Evolutionary conservation across 345 rosid genomes (phyloP).

Genomic region (Hevea brasiliensis): DNA sequence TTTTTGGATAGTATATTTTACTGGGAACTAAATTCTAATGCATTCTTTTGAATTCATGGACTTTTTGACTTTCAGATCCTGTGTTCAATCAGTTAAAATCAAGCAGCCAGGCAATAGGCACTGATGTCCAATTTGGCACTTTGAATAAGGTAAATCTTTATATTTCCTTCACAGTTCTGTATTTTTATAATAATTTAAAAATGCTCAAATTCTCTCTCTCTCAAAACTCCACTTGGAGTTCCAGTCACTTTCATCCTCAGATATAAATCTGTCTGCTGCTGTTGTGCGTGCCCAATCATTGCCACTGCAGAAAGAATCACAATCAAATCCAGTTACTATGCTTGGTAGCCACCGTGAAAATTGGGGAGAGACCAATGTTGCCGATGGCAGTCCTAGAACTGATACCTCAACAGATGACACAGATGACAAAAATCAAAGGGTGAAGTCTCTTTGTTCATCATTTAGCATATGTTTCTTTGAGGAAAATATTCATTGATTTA

Average conservation of each 20-base stretch:
- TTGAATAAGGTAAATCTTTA: constrained; percentile 45
- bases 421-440: constrained; percentile 81
- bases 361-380: constrained; percentile 67
- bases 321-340: constrained; percentile 41
- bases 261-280: constrained; percentile 34
- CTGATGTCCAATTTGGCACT: constrained; percentile 45
- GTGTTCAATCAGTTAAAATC: constrained; percentile 55
- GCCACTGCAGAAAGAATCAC: constrained; percentile 39
- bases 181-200: constrained; percentile 8
- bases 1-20: not conserved
- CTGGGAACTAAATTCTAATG: not conserved
- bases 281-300: constrained; percentile 37
- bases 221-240: constrained; percentile 2
- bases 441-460: constrained; percentile 25
- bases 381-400: constrained; percentile 84
- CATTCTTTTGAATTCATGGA: not conserved
- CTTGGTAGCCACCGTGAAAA: constrained; percentile 49
- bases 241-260: constrained; percentile 42
- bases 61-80: constrained; percentile 41
- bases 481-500: not conserved
- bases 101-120: constrained; percentile 39
- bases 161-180: constrained; percentile 8
- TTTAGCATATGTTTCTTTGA: not conserved
- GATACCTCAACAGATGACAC: constrained; percentile 87
- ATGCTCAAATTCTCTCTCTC: constrained; percentile 15